Evolutionary conservation across 257 asterid genomes (phyloP).

Genomic region (Perilla frutescens): DNA sequence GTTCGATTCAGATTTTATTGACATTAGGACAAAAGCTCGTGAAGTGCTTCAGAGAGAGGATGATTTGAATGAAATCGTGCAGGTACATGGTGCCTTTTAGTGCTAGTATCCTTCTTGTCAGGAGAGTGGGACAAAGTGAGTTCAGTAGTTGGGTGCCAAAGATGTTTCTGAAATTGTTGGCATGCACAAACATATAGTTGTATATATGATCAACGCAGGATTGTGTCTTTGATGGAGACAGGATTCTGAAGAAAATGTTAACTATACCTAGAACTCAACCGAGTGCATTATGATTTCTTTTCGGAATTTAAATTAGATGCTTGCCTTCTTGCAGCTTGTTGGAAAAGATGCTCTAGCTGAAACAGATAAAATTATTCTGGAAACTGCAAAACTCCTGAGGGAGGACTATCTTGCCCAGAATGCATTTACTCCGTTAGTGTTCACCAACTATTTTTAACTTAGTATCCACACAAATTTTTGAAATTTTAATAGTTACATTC

Average conservation of each 20-base stretch:
- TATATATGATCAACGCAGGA: constrained; percentile 4
- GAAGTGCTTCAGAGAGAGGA: constrained; percentile 99
- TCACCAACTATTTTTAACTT: constrained; percentile 20
- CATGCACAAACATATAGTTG: not conserved
- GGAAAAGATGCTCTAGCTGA: constrained; percentile 99
- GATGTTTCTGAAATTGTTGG: not conserved
- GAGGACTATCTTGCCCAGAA: constrained; percentile 99
- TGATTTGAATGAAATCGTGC: constrained; percentile 81
- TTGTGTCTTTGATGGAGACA: not conserved
- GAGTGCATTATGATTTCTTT: not conserved
- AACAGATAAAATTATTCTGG: constrained; percentile 93
- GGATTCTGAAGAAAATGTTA: not conserved
- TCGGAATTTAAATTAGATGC: constrained; percentile 23
- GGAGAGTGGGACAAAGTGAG: not conserved
- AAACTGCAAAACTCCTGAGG: constrained; percentile 98
- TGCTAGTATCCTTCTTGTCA: not conserved
- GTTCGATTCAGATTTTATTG: constrained; percentile 93
- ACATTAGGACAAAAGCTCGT: constrained; percentile 98
- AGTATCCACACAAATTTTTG: constrained; percentile 6
- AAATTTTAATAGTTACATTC: not conserved
- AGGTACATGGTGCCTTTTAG: constrained; percentile 41
- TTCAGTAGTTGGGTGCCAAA: not conserved
- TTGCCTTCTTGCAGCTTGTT: constrained; percentile 75
- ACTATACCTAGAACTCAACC: constrained; percentile 3
- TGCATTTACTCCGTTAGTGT: constrained; percentile 94